Evolutionary conservation across 2,329 filamentous ascomycete species (phyloP), one percentile per base, ranked within the genome.

Genomic region (Atkinsonella hypoxylon): DNA sequence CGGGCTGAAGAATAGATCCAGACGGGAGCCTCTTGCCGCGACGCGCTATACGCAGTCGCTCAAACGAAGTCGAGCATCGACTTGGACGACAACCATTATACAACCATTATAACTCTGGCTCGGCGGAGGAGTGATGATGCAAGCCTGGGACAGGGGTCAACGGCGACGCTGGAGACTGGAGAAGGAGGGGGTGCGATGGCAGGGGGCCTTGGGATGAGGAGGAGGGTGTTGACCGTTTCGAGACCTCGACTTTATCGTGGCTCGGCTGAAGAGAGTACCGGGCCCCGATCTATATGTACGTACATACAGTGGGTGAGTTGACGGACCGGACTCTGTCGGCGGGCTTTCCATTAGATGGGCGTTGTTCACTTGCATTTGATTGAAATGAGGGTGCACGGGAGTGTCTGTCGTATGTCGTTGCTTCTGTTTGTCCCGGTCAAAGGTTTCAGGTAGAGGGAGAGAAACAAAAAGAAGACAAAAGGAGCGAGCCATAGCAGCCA

Each of bases 41-140:
- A 47, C 18, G 15, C 36, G 20, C 20, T 7, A 40, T 20, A 20
- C 34, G 34, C 36, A 31, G 31, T 43, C 4, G n/a, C 31, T 22
- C 47, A 12, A 31, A 26, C 38, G 18, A 31, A 31, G 7, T 9
- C 47, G 32, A 36, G 17, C 39, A 43, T 34, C 12, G 47, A 42
- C 18, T 30, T 9, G 39, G 26, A 48, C 20, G 11, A 39, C n/a
- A n/a, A n/a, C n/a, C n/a, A n/a, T n/a, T n/a, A n/a, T n/a, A 39
- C 39, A 48, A 17, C 30, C n/a, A 31, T 20, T 26, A 15, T 10
- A 34, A 22, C 43, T 17, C 15, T 34, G 26, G 18, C 39, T 7
- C 47, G 30, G 39, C 31, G 39, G 47, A 43, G 47, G 47, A 48
- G 47, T 43, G 30, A 48, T 43, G 41, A 2, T 42, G 47, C 31